Evolutionary conservation across 768 basidiomycete genomes (phyloP).

Genomic region (Tylopilus subfusipes): DNA sequence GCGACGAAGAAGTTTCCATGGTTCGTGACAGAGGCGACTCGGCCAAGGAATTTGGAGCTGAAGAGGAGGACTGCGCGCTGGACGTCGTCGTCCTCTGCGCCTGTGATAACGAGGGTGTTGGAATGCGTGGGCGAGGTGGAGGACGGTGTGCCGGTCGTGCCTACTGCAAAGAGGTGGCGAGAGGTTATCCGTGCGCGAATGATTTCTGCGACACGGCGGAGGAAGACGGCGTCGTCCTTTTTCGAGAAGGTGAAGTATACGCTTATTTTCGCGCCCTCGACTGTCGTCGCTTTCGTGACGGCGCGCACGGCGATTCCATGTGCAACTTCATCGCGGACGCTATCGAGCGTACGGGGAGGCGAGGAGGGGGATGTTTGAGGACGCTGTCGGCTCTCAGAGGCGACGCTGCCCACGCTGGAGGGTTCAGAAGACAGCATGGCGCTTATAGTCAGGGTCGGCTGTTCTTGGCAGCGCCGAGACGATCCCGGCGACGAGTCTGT

Average conservation of each 20-base stretch:
- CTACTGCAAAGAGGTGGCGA: slow-evolving; percentile 53
- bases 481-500: no score
- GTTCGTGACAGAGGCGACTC: slow-evolving; percentile 41
- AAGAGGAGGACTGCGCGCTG: slow-evolving; percentile 64
- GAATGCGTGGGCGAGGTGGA: slow-evolving; percentile 23
- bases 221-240: slow-evolving; percentile 52
- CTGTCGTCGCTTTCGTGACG: slow-evolving; percentile 44
- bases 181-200: slow-evolving; percentile 42
- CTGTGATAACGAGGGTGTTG: slow-evolving; percentile 56
- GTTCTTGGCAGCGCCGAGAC: no score
- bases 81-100: slow-evolving; percentile 53
- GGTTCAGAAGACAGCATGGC: slow-evolving; percentile 28
- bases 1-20: slow-evolving; percentile 39
- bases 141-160: slow-evolving; percentile 41
- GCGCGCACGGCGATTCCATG: slow-evolving; percentile 53
- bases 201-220: slow-evolving; percentile 50
- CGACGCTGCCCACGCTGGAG: slow-evolving; percentile 18
- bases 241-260: slow-evolving; percentile 61
- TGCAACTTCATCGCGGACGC: slow-evolving; percentile 58
- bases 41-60: slow-evolving; percentile 66
- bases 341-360: slow-evolving; percentile 48
- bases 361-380: not conserved
- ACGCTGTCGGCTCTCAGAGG: not conserved
- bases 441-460: not conserved
- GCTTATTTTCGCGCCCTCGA: slow-evolving; percentile 56